Conservation (phyloP, 441 rosid species). For the Erodium trifolium region DNA sequence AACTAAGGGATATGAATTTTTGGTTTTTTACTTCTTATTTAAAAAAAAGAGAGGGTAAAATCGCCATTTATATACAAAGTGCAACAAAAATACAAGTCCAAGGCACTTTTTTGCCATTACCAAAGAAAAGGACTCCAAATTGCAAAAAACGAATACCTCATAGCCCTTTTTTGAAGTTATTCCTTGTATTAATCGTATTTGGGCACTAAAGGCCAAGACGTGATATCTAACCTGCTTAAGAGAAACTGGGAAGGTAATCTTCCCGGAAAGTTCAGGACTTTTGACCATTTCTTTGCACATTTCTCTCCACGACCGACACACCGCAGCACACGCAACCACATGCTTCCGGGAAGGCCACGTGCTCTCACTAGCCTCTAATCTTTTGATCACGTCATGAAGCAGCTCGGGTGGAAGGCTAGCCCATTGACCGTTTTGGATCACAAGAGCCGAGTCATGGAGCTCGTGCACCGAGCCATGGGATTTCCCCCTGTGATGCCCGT, state of each 20-base stretch:
- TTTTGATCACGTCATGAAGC: conserved; percentile 74
- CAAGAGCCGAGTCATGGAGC: conserved; percentile 17
- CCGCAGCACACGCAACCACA: conserved; percentile 24
- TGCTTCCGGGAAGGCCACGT: conserved; percentile 82
- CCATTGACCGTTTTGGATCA: conserved; percentile 72
- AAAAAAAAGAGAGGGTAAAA: no score
- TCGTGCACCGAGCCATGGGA: conserved; percentile 48
- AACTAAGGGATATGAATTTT: no score
- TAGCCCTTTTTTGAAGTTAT: no score
- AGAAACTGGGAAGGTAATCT: conserved; percentile 89
- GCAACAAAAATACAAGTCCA: no score
- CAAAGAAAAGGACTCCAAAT: no score
- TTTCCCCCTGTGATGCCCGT: conserved; percentile 52
- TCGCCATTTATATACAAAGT: no score
- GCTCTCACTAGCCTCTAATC: conserved; percentile 86
- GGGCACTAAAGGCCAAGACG: not conserved
- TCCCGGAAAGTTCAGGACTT: conserved; percentile 74
- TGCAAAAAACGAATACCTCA: no score
- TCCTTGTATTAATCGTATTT: no score
- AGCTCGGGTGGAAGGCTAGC: conserved; percentile 89
- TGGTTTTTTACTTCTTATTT: no score
- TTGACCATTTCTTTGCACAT: conserved; percentile 89
- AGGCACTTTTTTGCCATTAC: no score
- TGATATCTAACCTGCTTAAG: conserved; percentile 57
- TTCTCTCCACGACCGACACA: conserved; percentile 91